Evolutionary conservation across 257 asterid genomes (phyloP).

Genomic region (Lithospermum erythrorhizon): DNA sequence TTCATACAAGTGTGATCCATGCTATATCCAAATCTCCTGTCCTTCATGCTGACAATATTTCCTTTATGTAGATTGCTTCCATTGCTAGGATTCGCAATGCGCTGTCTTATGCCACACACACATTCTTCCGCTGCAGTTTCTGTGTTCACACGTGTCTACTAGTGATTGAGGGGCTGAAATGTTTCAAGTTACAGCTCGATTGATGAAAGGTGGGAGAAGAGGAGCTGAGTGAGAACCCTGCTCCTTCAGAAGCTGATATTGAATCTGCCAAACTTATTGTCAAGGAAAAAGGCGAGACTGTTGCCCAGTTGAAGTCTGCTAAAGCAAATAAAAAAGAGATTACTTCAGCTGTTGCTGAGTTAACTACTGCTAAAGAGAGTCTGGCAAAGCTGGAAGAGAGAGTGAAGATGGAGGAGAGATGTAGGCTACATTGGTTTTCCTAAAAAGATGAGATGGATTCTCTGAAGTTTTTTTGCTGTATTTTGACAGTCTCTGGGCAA

Average conservation of each 20-base stretch:
- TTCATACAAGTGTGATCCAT: not conserved
- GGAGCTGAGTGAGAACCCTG: conserved; percentile 60
- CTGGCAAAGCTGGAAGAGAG: conserved; percentile 49
- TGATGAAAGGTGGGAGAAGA: conserved; percentile 75
- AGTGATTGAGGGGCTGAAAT: conserved; percentile 99
- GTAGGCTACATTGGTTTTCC: conserved; percentile 54
- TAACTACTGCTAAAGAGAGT: conserved; percentile 62
- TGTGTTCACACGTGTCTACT: conserved; percentile 84
- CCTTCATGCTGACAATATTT: conserved; percentile 5
- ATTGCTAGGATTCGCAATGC: conserved; percentile 82
- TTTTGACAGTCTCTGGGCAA: conserved; percentile 96
- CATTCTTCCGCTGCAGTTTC: conserved; percentile 83
- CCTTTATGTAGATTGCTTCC: conserved; percentile 56
- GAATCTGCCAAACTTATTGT: conserved; percentile 49
- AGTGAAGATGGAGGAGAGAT: conserved; percentile 47
- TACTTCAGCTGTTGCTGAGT: conserved; percentile 56
- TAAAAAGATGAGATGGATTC: conserved; percentile 68
- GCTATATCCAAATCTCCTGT: not conserved
- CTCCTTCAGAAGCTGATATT: conserved; percentile 60
- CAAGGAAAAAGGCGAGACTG: conserved; percentile 71
- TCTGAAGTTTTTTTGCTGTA: conserved; percentile 72
- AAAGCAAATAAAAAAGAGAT: conserved; percentile 55
- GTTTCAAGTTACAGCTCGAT: conserved; percentile 85
- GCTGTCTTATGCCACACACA: conserved; percentile 86
- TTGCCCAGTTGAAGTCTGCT: conserved; percentile 54